Evolutionary conservation across 108 stramenopile genomes (phyloP).

Genomic region (Epithemia pelagica): DNA sequence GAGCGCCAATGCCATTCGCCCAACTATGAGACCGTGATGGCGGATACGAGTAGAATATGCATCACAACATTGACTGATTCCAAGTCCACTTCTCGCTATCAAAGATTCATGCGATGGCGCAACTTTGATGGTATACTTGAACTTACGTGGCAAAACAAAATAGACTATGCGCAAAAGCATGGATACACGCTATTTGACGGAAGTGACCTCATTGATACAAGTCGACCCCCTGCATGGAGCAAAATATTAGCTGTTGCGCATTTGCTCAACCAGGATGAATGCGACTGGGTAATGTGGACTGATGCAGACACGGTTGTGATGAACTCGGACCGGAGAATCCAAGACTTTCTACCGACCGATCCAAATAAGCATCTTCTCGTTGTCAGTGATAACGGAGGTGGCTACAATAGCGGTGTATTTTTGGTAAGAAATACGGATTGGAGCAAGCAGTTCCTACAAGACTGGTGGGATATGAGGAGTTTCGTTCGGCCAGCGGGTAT

Average conservation of each 20-base stretch:
- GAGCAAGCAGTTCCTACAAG: conserved; percentile 18
- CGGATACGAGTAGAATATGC: conserved; percentile 12
- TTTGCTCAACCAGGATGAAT: conserved; percentile 14
- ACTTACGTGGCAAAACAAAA: conserved; percentile 20
- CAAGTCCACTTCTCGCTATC: conserved; percentile 10
- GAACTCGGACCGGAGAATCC: conserved; percentile 30
- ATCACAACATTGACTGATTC: conserved; percentile 26
- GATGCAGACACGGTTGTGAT: conserved; percentile 48
- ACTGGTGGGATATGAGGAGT: conserved; percentile 26
- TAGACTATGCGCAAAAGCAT: conserved; percentile 17
- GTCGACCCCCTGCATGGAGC: conserved; percentile 27
- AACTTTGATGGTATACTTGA: conserved; percentile 16
- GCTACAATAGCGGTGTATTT: conserved; percentile 23
- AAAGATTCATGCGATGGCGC: conserved; percentile 18
- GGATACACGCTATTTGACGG: conserved; percentile 15
- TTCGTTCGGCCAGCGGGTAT: conserved; percentile 23
- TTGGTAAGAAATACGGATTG: conserved; percentile 19
- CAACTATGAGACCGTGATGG: conserved; percentile 11
- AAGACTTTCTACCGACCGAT: conserved; percentile 16
- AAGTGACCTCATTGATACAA: conserved; percentile 12
- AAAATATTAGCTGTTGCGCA: conserved; percentile 19
- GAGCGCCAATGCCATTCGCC: conserved; percentile 13
- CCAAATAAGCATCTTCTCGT: conserved; percentile 13
- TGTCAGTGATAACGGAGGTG: conserved; percentile 5
- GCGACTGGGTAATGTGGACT: conserved; percentile 27